These are phyloP conservation scores for Heterobasidion parviporum DNA, from an alignment of 1,284 basidiomycete species.

Conservation along the genomic window DNA sequence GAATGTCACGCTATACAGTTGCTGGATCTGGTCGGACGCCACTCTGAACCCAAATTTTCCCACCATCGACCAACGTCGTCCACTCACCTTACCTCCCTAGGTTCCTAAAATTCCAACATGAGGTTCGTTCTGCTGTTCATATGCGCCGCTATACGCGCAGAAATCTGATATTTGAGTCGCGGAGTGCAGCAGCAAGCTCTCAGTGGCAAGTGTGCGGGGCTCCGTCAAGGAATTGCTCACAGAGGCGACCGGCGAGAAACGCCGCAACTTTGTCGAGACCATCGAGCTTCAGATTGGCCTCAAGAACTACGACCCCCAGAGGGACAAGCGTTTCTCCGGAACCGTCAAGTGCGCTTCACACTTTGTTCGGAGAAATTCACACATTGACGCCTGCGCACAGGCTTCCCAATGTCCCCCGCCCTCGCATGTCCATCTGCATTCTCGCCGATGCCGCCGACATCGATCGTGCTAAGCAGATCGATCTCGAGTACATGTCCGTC, in stretches of 20 bases:
- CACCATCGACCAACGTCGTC: background rate
- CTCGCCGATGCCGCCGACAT: conserved; percentile 98
- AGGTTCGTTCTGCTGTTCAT: conserved; percentile 6
- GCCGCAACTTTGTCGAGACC: conserved; percentile 87
- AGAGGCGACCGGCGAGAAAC: conserved; percentile 76
- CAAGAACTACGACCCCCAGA: conserved; percentile 97
- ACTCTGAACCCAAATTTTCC: conserved; percentile 10
- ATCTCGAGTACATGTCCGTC: conserved; percentile 98
- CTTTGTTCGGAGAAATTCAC: background rate
- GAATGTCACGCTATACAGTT: conserved; percentile 12
- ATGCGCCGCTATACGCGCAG: background rate
- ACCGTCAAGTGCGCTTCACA: conserved; percentile 74
- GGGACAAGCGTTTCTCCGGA: conserved; percentile 96
- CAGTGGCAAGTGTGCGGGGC: conserved; percentile 98
- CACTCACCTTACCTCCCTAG: background rate
- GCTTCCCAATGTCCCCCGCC: conserved; percentile 94
- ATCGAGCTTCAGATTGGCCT: conserved; percentile 95
- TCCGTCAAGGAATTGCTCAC: conserved; percentile 82
- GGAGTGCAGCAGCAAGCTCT: conserved; percentile 58
- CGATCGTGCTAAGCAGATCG: conserved; percentile 96
- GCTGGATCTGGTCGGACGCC: background rate
- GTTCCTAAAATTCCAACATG: conserved; percentile 11
- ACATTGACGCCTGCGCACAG: conserved; percentile 28
- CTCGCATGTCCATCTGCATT: conserved; percentile 99
- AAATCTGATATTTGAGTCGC: background rate